Percentiles rank a stretch among this genome's conserved stretches.
Evolutionary conservation across 176 grass and related monocot species (phyloP).

Genomic region (Raddia distichophylla): DNA sequence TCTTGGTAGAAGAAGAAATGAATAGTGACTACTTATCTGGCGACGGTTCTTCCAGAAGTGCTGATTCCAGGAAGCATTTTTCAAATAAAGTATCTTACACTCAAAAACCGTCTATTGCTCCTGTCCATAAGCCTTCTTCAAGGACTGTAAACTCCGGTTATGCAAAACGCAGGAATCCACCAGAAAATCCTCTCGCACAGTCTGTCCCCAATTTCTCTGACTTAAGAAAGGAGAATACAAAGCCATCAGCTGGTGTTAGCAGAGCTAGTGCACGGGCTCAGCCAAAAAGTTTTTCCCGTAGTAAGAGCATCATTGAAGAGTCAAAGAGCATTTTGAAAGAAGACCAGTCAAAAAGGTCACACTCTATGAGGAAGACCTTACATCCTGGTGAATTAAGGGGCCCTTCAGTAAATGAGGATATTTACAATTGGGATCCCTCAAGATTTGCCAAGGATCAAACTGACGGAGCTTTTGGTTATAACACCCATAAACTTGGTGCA

Average conservation of each 20-base stretch:
- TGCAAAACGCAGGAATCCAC: conserved; percentile 53
- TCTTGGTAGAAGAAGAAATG: conserved; percentile 69
- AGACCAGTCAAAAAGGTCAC: conserved; percentile 69
- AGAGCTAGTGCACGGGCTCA: conserved; percentile 58
- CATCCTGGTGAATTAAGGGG: conserved; percentile 73
- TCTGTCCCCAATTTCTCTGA: conserved; percentile 88
- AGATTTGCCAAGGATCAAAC: conserved; percentile 48
- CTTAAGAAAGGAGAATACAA: conserved; percentile 96
- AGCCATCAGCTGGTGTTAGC: conserved; percentile 61
- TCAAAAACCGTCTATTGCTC: conserved; percentile 52
- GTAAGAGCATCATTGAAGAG: conserved; percentile 85
- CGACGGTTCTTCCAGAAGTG: conserved; percentile 76
- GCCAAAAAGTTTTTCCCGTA: conserved; percentile 64
- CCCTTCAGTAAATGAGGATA: conserved; percentile 60
- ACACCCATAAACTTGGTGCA: conserved; percentile 42
- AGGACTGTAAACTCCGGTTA: conserved; percentile 59
- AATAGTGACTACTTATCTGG: conserved; percentile 82
- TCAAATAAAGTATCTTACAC: conserved; percentile 60
- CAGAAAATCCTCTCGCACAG: conserved; percentile 80
- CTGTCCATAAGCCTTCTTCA: conserved; percentile 60
- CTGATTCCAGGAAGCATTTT: conserved; percentile 70
- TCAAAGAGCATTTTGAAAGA: conserved; percentile 70
- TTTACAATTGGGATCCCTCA: conserved; percentile 47
- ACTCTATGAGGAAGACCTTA: conserved; percentile 80
- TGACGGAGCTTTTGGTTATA: conserved; percentile 44